phyloP scores from a whole-genome alignment of 2,329 filamentous ascomycete genomes.

The Fusarium ramigenum region DNA sequence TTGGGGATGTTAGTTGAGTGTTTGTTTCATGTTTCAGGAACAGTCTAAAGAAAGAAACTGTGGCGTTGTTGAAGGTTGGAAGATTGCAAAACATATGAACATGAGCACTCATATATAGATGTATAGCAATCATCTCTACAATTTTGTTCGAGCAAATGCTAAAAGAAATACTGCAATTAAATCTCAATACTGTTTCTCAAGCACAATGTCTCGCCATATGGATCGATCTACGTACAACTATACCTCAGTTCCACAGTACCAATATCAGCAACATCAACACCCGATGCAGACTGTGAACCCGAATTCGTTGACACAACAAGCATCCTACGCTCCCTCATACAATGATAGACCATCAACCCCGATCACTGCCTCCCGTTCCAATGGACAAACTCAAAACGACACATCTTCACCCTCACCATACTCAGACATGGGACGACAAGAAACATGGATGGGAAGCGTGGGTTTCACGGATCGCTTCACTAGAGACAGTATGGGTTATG shows the following conservation, averaged over 20 bases:
- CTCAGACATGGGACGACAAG: background rate
- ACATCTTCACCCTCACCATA: background rate
- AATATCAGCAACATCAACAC: background rate
- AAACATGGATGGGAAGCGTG: slow-evolving; percentile 32
- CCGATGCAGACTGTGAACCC: slow-evolving; percentile 15
- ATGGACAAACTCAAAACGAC: background rate
- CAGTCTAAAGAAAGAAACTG: slow-evolving; percentile 16
- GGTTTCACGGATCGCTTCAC: slow-evolving; percentile 30
- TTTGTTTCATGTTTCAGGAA: background rate
- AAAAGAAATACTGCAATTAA: background rate
- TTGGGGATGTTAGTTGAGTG: rapidly evolving
- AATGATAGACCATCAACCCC: background rate
- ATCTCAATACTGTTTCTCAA: background rate
- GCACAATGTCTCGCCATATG: background rate
- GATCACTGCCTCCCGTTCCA: rapidly evolving
- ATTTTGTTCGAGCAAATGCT: rapidly evolving
- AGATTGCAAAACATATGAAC: too few relatives aligned
- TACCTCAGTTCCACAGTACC: background rate
- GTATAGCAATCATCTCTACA: background rate
- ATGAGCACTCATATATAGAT: background rate
- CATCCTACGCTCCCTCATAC: background rate
- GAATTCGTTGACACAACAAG: background rate
- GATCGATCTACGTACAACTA: background rate
- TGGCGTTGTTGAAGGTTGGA: background rate
- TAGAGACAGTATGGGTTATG: slow-evolving; percentile 14